Conservation (phyloP, 805 yeast genomes). For the fission yeast (Schizosaccharomyces pombe) region DNA sequence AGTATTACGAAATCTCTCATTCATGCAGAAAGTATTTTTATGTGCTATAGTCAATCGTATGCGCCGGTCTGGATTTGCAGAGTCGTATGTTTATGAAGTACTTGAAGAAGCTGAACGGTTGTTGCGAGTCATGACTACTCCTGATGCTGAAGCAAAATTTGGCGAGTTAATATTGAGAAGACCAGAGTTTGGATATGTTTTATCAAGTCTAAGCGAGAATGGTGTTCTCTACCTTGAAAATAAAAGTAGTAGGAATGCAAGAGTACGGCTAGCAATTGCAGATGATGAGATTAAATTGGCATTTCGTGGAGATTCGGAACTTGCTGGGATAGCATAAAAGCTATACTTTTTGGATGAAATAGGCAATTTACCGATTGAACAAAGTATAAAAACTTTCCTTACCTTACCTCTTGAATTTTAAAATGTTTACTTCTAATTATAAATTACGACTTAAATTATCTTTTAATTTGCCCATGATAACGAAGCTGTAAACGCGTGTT, state of each 20-base stretch:
- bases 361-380: neutral
- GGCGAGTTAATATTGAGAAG: slow-evolving; percentile 14
- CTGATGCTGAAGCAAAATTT: slow-evolving; percentile 12
- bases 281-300: slow-evolving; percentile 44
- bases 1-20: slow-evolving; percentile 36
- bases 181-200: slow-evolving; percentile 34
- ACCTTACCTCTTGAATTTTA: too few species aligned
- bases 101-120: slow-evolving; percentile 27
- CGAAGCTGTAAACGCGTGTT: too few species aligned
- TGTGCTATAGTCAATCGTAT: slow-evolving; percentile 40
- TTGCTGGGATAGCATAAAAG: slow-evolving; percentile 6
- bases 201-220: slow-evolving; percentile 51
- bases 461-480: too few species aligned
- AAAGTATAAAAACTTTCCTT: too few species aligned
- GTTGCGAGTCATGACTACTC: slow-evolving; percentile 16
- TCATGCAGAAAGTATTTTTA: slow-evolving; percentile 49
- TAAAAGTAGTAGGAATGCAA: slow-evolving; percentile 35
- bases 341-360: neutral
- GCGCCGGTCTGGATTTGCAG: slow-evolving; percentile 46
- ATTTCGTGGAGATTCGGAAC: slow-evolving; percentile 16
- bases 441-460: too few species aligned
- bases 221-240: slow-evolving; percentile 55
- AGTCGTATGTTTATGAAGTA: slow-evolving; percentile 42
- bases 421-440: too few species aligned
- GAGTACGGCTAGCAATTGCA: slow-evolving; percentile 42